These are phyloP conservation scores for Annona cherimola DNA, from an alignment of 164 flowering plant species.

Conservation along the genomic window DNA sequence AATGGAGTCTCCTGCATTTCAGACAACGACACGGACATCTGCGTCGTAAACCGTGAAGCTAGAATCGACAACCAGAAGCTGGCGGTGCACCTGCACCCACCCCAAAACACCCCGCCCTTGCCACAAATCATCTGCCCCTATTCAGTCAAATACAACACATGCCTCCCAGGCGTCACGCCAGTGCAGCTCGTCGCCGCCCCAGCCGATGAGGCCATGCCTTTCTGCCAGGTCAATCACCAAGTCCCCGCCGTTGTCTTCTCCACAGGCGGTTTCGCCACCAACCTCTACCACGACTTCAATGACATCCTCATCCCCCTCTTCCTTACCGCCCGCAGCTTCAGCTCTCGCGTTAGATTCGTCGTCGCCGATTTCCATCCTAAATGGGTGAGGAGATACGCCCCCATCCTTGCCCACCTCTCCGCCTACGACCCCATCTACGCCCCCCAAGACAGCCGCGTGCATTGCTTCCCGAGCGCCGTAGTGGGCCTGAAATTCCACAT, in stretches of 20 bases:
- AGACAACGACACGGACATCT: slow-evolving; percentile 5
- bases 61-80: background rate
- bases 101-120: background rate
- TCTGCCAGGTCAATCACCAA: slow-evolving; percentile 3
- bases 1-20: slow-evolving; percentile 9
- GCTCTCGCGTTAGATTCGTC: slow-evolving; percentile 1
- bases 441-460: background rate
- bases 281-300: slow-evolving; percentile 14
- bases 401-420: slow-evolving; percentile 9
- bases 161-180: slow-evolving; percentile 1
- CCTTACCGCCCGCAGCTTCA: slow-evolving; percentile 12
- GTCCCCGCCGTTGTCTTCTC: slow-evolving; percentile 12
- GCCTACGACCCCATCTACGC: background rate
- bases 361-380: slow-evolving; percentile 5
- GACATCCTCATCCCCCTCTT: slow-evolving; percentile 12
- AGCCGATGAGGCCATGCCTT: background rate
- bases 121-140: background rate
- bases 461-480: slow-evolving; percentile 10
- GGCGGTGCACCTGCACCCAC: background rate
- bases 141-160: background rate
- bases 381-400: slow-evolving; percentile 1
- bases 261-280: slow-evolving; percentile 8
- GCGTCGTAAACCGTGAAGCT: background rate
- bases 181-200: background rate
- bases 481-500: slow-evolving; percentile 6